A percentile compares a stretch with the other conserved stretches of the same genome.
Conservation (phyloP, 352 stramenopile genomes). For the Peronospora tabacina region DNA sequence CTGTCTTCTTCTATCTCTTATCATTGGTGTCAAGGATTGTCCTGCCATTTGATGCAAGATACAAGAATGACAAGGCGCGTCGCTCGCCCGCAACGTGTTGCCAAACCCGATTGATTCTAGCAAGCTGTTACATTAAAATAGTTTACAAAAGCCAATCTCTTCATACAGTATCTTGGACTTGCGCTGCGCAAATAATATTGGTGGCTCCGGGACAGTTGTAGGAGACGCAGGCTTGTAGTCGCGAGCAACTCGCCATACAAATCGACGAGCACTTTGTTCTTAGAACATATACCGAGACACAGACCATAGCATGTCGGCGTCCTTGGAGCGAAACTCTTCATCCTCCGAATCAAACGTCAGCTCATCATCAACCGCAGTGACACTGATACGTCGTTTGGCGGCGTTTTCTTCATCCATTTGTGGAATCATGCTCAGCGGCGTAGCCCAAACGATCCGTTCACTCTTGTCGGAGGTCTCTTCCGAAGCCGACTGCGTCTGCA, state of each 20-base stretch:
- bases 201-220: conserved; percentile 8
- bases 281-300: conserved; percentile 55
- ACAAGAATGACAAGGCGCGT: conserved; percentile 15
- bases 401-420: conserved; percentile 24
- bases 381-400: conserved; percentile 24
- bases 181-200: conserved; percentile 28
- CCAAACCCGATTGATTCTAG: conserved; percentile 6
- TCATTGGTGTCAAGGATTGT: background rate
- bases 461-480: conserved; percentile 29
- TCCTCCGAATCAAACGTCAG: conserved; percentile 34
- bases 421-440: conserved; percentile 29
- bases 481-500: conserved; percentile 24
- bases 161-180: conserved; percentile 15
- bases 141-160: conserved; percentile 23
- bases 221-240: background rate
- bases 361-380: conserved; percentile 26
- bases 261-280: conserved; percentile 7
- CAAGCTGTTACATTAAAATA: conserved; percentile 21
- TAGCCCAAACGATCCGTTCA: conserved; percentile 30
- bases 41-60: background rate
- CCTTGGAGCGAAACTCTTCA: conserved; percentile 48
- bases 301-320: conserved; percentile 49
- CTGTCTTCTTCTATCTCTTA: background rate
- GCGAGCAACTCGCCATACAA: conserved; percentile 11
- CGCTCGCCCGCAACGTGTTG: conserved; percentile 11